Evolutionary conservation across 768 basidiomycete genomes (phyloP), one percentile per base, ranked within the genome.

Genomic region (Tylopilus rubrobrunneus): DNA sequence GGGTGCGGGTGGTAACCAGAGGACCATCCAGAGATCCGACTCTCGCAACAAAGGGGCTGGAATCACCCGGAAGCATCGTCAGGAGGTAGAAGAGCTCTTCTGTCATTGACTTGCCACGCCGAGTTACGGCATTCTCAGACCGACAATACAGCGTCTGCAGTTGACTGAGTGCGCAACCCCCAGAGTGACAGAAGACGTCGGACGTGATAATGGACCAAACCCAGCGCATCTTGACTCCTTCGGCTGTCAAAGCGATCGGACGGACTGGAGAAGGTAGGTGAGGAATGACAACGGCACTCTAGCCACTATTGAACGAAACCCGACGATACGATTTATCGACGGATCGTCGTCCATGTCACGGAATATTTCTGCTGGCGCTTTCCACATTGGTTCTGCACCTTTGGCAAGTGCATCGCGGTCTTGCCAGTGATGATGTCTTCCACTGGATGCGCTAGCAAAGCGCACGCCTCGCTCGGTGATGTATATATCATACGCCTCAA

Each of bases 401-500:
- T 55, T 37, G 4, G 70, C 64, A 27, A 68, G 68, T 15, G 42
- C 49, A 48, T 70, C 68, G 11, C n/a, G 60, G 41, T 70, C 61
- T 45, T 3, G 52, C n/a, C n/a, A n/a, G n/a, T n/a, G n/a, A 34
- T 67, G 56, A 36, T 56, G 56, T 19, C 28, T 48, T 44, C 59
- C 60, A 48, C 25, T 45, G 25, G 53, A 64, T 11, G 64, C 61
- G 44, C 49, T 49, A 5, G 62, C 50, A n/a, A 71, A 73, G 33
- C 64, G 62, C 17, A 68, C 66, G 9, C 69, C 68, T 25, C 40
- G 46, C 12, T 56, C 45, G n/a, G 69, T 71, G 40, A 73, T 67
- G 48, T 59, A 63, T 25, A 73, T 68, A 12, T 66, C 61, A 17
- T 37, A n/a, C 23, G 41, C 50, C 41, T 54, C 19, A 23, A 70